phyloP scores from a whole-genome alignment of 371 early-diverging fungal species.

The Synchytrium microbalum region DNA sequence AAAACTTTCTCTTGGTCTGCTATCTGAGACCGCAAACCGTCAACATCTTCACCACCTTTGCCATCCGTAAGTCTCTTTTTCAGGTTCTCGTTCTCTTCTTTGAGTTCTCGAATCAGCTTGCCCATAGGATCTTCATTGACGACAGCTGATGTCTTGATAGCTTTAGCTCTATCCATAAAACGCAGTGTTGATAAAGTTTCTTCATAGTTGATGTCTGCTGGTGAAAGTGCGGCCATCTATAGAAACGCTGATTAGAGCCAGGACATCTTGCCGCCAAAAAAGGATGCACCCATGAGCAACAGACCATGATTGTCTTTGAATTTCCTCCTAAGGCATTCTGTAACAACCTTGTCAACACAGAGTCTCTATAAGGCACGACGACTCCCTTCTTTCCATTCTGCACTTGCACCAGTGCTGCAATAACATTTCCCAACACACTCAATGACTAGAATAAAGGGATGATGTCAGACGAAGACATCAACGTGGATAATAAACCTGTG shows the following conservation, averaged over 20 bases:
- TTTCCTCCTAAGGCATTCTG: not conserved
- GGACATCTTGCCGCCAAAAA: too few species aligned
- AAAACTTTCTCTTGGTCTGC: not conserved
- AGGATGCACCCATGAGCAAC: too few species aligned
- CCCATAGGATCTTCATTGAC: conserved; percentile 13
- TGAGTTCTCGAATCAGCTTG: conserved; percentile 1
- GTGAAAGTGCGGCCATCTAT: not conserved
- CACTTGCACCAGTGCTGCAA: not conserved
- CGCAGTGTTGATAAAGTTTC: conserved; percentile 8
- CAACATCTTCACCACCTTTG: not conserved
- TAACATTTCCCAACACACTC: not conserved
- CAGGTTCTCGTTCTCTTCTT: conserved; percentile 1
- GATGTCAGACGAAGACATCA: not conserved
- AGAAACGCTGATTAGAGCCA: too few species aligned
- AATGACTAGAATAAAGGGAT: not conserved
- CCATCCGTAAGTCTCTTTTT: not conserved
- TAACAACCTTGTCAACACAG: not conserved
- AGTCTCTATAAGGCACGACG: not conserved
- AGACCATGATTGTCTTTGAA: not conserved
- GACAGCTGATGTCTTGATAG: conserved; percentile 17
- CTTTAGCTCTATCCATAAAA: conserved; percentile 15
- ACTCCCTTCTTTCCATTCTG: not conserved
- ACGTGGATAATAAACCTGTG: not conserved
- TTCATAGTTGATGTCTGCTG: not conserved
- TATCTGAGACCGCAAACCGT: not conserved